These are phyloP conservation scores for Penicillium macrosclerotiorum DNA, from an alignment of 495 filamentous ascomycete genomes.

Conservation along the genomic window DNA sequence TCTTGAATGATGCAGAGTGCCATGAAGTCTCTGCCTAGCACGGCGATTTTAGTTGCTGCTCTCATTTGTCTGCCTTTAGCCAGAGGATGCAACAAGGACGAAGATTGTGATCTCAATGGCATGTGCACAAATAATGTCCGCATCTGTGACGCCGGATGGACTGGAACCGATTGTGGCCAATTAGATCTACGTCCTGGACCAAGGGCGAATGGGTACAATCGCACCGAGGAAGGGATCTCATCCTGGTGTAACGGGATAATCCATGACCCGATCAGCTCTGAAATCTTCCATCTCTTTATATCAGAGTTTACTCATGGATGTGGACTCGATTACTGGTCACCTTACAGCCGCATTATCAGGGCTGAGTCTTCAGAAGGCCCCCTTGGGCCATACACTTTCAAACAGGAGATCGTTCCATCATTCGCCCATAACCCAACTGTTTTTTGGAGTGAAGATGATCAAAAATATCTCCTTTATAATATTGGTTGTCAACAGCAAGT, in stretches of 20 bases:
- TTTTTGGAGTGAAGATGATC: slow-evolving; percentile 32
- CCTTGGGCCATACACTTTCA: slow-evolving; percentile 33
- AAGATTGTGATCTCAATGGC: slow-evolving; percentile 43
- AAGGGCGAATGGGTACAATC: slow-evolving; percentile 34
- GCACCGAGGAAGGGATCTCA: slow-evolving; percentile 31
- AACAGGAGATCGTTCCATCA: slow-evolving; percentile 24
- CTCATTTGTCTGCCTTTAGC: too few species aligned
- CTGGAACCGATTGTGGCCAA: slow-evolving; percentile 32
- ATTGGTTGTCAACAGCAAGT: slow-evolving; percentile 28
- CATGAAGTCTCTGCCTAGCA: too few species aligned
- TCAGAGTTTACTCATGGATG: slow-evolving; percentile 36
- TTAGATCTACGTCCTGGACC: slow-evolving; percentile 34
- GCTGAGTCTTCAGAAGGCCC: slow-evolving; percentile 39
- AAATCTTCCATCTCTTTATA: slow-evolving; percentile 32
- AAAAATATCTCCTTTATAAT: slow-evolving; percentile 33
- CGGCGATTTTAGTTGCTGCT: too few species aligned
- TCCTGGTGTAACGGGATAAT: slow-evolving; percentile 38
- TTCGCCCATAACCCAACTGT: slow-evolving; percentile 40
- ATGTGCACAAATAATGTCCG: slow-evolving; percentile 26
- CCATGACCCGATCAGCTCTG: slow-evolving; percentile 27
- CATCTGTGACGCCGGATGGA: slow-evolving; percentile 39
- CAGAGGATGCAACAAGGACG: slow-evolving; percentile 26
- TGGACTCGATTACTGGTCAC: slow-evolving; percentile 36
- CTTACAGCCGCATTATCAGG: slow-evolving; percentile 33
- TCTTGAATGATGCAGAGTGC: too few species aligned